A percentile compares a stretch with the other conserved stretches of the same genome.
phyloP scores from a whole-genome alignment of 306 rosid species.

The Corylus americana region DNA sequence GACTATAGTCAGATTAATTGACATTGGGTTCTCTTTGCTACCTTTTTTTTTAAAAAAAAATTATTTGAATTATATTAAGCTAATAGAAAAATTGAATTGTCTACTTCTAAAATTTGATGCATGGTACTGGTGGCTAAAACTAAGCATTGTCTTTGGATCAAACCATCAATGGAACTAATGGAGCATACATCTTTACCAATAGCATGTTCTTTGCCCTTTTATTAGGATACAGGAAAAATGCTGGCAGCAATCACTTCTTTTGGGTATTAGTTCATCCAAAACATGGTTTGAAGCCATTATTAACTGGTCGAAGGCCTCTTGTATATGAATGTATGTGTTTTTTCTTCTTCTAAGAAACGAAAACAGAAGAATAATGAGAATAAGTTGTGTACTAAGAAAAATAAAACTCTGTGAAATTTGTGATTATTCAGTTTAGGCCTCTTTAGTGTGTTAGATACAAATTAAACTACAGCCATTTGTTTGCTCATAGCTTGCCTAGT shows the following conservation, averaged over 20 bases:
- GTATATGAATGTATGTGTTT: neutral
- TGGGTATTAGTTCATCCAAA: neutral
- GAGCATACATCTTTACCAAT: neutral
- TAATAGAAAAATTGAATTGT: neutral
- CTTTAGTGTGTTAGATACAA: neutral
- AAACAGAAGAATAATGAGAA: neutral
- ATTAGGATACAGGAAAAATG: neutral
- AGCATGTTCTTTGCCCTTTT: neutral
- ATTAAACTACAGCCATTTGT: neutral
- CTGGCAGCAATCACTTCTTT: neutral
- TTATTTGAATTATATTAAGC: neutral
- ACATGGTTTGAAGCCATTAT: neutral
- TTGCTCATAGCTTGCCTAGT: neutral
- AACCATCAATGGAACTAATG: conserved; percentile 1
- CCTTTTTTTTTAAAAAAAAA: no score
- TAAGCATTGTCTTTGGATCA: neutral
- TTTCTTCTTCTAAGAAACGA: neutral
- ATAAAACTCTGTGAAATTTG: neutral
- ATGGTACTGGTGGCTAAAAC: neutral
- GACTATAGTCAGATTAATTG: neutral
- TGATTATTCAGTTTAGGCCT: neutral
- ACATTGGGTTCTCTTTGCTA: neutral
- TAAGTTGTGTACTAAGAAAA: neutral
- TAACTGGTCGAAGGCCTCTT: neutral
- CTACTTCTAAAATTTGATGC: neutral